Evolutionary conservation across 202 grass and related monocot species (phyloP), one percentile per base, ranked within the genome.

Genomic region (Bolboschoenoplectus hybrid): DNA sequence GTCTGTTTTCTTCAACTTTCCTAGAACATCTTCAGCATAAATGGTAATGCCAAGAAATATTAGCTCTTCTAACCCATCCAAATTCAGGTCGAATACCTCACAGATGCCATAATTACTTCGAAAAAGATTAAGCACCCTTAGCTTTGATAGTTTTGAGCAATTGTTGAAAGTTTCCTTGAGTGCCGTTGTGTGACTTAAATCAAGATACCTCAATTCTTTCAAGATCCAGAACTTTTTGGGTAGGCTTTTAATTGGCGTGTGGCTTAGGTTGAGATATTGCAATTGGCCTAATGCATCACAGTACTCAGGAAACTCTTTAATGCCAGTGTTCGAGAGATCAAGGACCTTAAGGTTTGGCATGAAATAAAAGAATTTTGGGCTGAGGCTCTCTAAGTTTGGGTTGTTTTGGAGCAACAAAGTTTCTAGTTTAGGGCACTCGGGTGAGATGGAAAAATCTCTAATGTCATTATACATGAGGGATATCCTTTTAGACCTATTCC

Each of bases 391-490:
- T 85, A 95, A 84, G 7, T 88, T 84, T 46, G 35, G 36, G 8
- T 82, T 82, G 38, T 65, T 82, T 5, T 65, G 79, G 58, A 82
- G 79, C 58, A 82, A 64, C 79, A 82, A 82, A 20, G 79, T 82
- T 82, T 64, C 17, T 16, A 82, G 79, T 14, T 82, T 65, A 82
- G 1, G 19, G 61, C 79, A 82, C 19, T 20, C 49, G 41, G 79
- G 79, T 17, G 53, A 82, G 46, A 65, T 19, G 61, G 79, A 26
- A 63, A 82, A 17, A 82, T 82, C 57, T 82, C 16, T 65, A 64
- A 93, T 92, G 16, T 91, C 64, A 79, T 88, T 95, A 50, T 51
- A 90, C 91, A 95, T 93, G n/a, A 95, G 91, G 0, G 93, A 93
- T 82, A 93, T 93, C 84, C 89, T 91, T 62, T 61, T 87, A 12